These are phyloP conservation scores for Penicillium sp. DNA, from an alignment of 2,329 filamentous ascomycete species.

Conservation along the genomic window DNA sequence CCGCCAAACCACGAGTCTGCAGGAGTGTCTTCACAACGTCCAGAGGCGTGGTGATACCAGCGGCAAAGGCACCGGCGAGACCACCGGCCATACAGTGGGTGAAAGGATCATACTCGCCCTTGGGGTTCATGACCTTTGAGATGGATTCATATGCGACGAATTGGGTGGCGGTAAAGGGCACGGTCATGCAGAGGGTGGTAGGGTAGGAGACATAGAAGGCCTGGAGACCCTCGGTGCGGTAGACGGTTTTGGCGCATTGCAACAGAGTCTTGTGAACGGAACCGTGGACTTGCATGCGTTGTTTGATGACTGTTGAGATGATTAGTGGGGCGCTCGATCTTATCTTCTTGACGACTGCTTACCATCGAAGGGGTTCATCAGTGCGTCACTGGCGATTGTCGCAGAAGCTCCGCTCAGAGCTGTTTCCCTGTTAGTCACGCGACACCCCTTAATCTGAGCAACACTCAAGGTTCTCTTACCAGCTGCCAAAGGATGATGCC, in stretches of 20 bases:
- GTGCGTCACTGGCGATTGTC: conserved; percentile 93
- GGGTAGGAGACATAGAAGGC: conserved; percentile 99
- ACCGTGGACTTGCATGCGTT: conserved; percentile 97
- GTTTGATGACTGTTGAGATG: conserved; percentile 79
- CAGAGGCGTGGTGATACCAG: conserved; percentile 90
- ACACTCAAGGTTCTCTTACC: conserved; percentile 56
- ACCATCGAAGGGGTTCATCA: conserved; percentile 99
- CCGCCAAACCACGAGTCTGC: conserved; percentile 84
- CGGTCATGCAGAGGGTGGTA: conserved; percentile 96
- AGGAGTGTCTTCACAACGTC: conserved; percentile 98
- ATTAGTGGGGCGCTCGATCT: background rate
- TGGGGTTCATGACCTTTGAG: conserved; percentile 88
- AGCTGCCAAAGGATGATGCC: conserved; percentile 90
- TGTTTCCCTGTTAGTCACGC: conserved; percentile 41
- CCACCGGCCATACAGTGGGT: conserved; percentile 94
- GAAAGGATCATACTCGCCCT: conserved; percentile 77
- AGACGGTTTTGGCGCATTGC: conserved; percentile 86
- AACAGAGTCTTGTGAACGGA: conserved; percentile 86
- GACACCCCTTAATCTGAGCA: background rate
- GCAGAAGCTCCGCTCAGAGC: conserved; percentile 91
- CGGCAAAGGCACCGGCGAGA: conserved; percentile 88
- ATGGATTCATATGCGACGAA: conserved; percentile 98
- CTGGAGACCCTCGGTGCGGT: conserved; percentile 79
- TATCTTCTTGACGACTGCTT: conserved; percentile 37
- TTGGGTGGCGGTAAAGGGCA: conserved; percentile 94